Conservation (phyloP, 2,329 filamentous ascomycete genomes). For the Ophiocordyceps camponoti-leonardi region DNA sequence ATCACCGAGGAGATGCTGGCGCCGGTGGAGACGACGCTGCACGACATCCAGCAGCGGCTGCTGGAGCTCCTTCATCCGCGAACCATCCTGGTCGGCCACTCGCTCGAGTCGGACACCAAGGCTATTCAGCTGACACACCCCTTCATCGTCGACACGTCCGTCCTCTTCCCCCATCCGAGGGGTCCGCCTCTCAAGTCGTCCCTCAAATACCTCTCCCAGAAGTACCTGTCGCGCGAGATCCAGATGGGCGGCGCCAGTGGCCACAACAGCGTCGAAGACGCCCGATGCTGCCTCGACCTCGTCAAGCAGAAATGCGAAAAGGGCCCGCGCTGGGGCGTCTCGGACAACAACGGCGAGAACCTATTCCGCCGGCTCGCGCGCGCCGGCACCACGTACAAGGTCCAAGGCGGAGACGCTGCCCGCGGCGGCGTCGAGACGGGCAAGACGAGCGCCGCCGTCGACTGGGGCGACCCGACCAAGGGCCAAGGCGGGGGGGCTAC, state of each 20-base stretch:
- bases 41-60: slow-evolving; percentile 67
- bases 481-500: slow-evolving; percentile 39
- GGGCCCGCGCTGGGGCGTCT: slow-evolving; percentile 70
- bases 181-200: slow-evolving; percentile 81
- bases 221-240: slow-evolving; percentile 74
- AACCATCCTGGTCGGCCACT: slow-evolving; percentile 65
- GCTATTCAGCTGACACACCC: slow-evolving; percentile 79
- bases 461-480: slow-evolving; percentile 68
- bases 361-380: slow-evolving; percentile 70
- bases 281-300: slow-evolving; percentile 76
- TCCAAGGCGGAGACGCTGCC: slow-evolving; percentile 39
- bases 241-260: slow-evolving; percentile 61
- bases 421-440: slow-evolving; percentile 35
- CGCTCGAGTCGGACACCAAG: slow-evolving; percentile 66
- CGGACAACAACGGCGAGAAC: slow-evolving; percentile 65
- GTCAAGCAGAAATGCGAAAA: slow-evolving; percentile 93
- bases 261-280: slow-evolving; percentile 88
- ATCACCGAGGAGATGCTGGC: slow-evolving; percentile 78
- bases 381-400: slow-evolving; percentile 43
- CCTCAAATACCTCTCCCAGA: slow-evolving; percentile 75
- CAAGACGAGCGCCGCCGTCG: slow-evolving; percentile 59
- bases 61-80: slow-evolving; percentile 53
- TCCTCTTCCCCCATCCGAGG: slow-evolving; percentile 79
- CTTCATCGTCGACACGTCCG: slow-evolving; percentile 80
- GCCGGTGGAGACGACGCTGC: slow-evolving; percentile 64